phyloP scores from a whole-genome alignment of 352 stramenopile genomes.

The Pythium volutum region DNA sequence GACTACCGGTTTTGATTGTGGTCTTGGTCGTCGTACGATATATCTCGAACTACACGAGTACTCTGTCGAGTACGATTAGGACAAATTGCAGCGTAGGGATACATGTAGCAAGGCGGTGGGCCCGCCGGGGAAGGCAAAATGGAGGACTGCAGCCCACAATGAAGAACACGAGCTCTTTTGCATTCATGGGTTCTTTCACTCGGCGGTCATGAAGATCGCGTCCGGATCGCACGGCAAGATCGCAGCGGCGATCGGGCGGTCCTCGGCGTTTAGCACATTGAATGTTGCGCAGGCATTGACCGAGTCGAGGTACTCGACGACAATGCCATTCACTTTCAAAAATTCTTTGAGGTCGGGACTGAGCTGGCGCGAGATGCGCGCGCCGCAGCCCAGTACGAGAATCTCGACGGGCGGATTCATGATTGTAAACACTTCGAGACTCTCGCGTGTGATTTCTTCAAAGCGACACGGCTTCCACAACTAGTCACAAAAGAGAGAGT shows the following conservation, averaged over 20 bases:
- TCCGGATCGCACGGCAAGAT: conserved; percentile 70
- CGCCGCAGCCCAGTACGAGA: conserved; percentile 74
- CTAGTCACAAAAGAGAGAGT: conserved; percentile 24
- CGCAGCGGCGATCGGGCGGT: conserved; percentile 75
- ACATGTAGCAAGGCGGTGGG: no score
- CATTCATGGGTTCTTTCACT: neutral
- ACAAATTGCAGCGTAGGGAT: no score
- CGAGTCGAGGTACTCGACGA: conserved; percentile 84
- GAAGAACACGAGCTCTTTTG: neutral
- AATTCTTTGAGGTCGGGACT: conserved; percentile 60
- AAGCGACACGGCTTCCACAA: conserved; percentile 77
- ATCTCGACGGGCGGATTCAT: conserved; percentile 82
- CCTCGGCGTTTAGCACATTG: conserved; percentile 91
- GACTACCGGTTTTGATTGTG: no score
- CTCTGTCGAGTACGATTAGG: no score
- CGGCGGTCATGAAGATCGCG: conserved; percentile 8
- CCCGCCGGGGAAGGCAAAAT: no score
- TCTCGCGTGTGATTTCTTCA: conserved; percentile 79
- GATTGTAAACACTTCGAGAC: conserved; percentile 70
- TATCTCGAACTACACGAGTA: no score
- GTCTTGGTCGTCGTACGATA: no score
- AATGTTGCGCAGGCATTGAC: conserved; percentile 87
- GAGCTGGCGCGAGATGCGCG: conserved; percentile 59
- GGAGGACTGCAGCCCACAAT: no score
- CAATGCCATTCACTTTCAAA: conserved; percentile 80